A percentile compares a stretch with the other conserved stretches of the same genome.
phyloP scores from a whole-genome alignment of 2,329 filamentous ascomycete genomes.

The Fusarium sterilihyphosum region DNA sequence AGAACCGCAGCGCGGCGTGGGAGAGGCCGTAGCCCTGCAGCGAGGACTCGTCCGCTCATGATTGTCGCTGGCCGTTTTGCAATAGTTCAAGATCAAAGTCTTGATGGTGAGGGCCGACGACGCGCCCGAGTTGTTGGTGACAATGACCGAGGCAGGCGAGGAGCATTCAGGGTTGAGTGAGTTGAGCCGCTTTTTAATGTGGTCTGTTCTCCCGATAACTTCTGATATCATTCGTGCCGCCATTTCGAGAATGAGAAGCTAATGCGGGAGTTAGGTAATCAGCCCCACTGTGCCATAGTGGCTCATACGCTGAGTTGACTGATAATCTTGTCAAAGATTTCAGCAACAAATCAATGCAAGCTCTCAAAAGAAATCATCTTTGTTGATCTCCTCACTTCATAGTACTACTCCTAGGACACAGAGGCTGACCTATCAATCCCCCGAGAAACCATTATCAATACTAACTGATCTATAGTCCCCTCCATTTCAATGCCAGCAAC shows the following conservation, averaged over 20 bases:
- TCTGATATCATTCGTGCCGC: conserved; percentile 38
- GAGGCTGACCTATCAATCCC: rapidly evolving
- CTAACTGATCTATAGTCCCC: not conserved
- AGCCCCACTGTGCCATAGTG: not conserved
- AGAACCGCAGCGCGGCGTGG: conserved; percentile 68
- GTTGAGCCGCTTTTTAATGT: conserved; percentile 26
- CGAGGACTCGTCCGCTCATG: conserved; percentile 61
- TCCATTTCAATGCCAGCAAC: not conserved
- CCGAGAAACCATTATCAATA: not conserved
- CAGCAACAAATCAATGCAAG: rapidly evolving
- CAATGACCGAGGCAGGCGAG: conserved; percentile 27
- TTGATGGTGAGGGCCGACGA: conserved; percentile 39
- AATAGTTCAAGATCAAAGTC: conserved; percentile 29
- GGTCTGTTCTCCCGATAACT: conserved; percentile 26
- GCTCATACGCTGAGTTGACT: not conserved
- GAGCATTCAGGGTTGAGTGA: conserved; percentile 31
- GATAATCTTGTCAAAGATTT: not conserved
- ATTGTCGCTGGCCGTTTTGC: conserved; percentile 27
- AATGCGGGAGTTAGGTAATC: conserved; percentile 35
- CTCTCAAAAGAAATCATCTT: not conserved
- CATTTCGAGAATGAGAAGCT: conserved; percentile 31
- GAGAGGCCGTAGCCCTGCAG: conserved; percentile 75
- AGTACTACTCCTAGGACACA: too few species aligned
- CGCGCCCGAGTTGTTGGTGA: conserved; percentile 33
- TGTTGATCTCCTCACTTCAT: rapidly evolving